Evolutionary conservation across 768 basidiomycete genomes (phyloP).

Genomic region (Guyanaporus albipodus): DNA sequence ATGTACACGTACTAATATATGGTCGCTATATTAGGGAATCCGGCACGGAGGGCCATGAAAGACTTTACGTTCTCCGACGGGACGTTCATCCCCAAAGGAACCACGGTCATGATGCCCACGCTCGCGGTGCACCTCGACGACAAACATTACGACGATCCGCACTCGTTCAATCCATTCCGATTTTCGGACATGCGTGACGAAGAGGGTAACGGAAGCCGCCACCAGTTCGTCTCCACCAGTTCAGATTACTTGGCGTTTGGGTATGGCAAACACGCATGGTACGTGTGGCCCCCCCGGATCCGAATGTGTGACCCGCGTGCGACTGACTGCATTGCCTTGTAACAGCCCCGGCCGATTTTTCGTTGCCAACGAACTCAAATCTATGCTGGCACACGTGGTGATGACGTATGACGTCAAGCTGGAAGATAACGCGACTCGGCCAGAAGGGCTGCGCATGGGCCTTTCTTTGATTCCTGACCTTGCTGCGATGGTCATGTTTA

Average conservation of each 20-base stretch:
- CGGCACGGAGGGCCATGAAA: neutral
- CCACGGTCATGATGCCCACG: neutral
- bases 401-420: constrained; percentile 22
- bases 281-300: neutral
- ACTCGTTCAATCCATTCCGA: neutral
- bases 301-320: too few species aligned
- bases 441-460: too few species aligned
- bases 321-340: neutral
- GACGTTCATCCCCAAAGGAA: neutral
- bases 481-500: too few species aligned
- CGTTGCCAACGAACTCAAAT: constrained; percentile 41
- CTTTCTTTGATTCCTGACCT: too few species aligned
- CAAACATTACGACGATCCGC: neutral
- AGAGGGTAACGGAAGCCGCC: neutral
- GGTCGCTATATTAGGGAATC: too few species aligned
- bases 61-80: neutral
- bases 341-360: constrained; percentile 37
- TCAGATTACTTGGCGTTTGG: neutral
- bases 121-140: neutral
- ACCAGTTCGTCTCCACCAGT: neutral
- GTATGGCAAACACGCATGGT: neutral
- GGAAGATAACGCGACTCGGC: constrained; percentile 1
- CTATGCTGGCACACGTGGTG: constrained; percentile 43
- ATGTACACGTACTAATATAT: too few species aligned
- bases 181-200: neutral